Base-by-base conservation (phyloP, 2,329 filamentous ascomycete species). In the Simplicillium sp. region DNA sequence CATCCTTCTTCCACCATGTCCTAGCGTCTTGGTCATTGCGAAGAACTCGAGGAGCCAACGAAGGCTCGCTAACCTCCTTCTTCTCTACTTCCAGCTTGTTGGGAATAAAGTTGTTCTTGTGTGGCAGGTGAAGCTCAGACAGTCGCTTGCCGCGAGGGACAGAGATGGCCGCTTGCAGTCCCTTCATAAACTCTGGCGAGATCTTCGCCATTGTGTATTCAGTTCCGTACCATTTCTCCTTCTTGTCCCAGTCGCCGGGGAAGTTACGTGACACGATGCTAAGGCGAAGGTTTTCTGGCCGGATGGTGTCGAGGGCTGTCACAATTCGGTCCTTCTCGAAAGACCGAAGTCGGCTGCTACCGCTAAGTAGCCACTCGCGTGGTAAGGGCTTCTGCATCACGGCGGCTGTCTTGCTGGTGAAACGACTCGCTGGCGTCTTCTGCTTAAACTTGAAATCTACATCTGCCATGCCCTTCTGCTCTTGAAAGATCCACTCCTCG, bases 1-100 rank as follows among this genome's bases (percentile, higher is more conserved):
- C 92, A 54, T 98, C 92, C 64, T 97, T 97, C 70, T 98, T 98
- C 70, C 82, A 96, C 92, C 92, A 98, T 3, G 87, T 83, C 25
- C 89, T 80, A 1, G 86, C 80, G 29, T 80, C 67, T 6, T 81
- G 72, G 50, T 96, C 90, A 52, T 94, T 88, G 49, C 89, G 81
- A 46, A 98, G 82, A 17, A 98, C 70, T 45, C 81, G 83, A 0
- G 92, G 92, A 1, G 79, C 71, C 41, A 84, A 73, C 0, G 81
- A 69, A 2, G 88, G 84, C 50, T 85, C 77, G 18, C 78, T 71
- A n/a, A 92, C 75, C 29, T 94, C 86, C 61, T 87, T 94, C 71
- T 92, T 95, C 60, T 96, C 88, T 2, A 98, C 92, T 39, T 95
- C 87, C 3, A 98, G 74, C 48, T 92, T 84, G 14, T 81, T 92